Evolutionary conservation across 1,284 basidiomycete species (phyloP).

Genomic region (Trichosporon ovoides): DNA sequence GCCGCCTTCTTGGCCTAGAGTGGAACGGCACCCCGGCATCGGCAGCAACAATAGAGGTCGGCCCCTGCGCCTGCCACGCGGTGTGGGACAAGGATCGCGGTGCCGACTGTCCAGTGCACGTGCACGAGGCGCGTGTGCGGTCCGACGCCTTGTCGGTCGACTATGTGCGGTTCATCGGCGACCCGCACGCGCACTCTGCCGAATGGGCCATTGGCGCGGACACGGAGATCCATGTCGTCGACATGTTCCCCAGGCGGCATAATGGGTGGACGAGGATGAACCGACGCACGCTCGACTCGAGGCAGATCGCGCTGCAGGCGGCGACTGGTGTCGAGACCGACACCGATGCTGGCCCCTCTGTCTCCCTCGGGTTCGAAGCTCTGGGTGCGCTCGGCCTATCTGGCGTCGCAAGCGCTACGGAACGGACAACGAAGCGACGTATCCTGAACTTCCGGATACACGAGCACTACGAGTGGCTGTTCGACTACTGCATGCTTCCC

Average conservation of each 20-base stretch:
- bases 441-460: neutral
- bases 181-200: neutral
- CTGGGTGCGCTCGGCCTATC: no score
- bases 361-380: no score
- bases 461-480: slow-evolving; percentile 1
- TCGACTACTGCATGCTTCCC: slow-evolving; percentile 2
- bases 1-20: neutral
- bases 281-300: neutral
- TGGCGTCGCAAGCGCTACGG: no score
- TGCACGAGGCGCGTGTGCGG: neutral
- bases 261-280: slow-evolving; percentile 3
- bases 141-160: neutral
- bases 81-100: neutral
- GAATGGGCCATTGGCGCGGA: neutral
- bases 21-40: neutral
- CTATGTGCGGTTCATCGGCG: neutral
- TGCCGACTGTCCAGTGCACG: neutral
- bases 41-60: neutral
- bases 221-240: neutral
- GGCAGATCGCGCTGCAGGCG: neutral
- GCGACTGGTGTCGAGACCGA: neutral
- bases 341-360: neutral
- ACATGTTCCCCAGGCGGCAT: neutral
- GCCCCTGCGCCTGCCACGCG: neutral
- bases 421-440: neutral